These are phyloP conservation scores for Ettlia oleoabundans DNA, from an alignment of 139 green algal species.

Conservation along the genomic window DNA sequence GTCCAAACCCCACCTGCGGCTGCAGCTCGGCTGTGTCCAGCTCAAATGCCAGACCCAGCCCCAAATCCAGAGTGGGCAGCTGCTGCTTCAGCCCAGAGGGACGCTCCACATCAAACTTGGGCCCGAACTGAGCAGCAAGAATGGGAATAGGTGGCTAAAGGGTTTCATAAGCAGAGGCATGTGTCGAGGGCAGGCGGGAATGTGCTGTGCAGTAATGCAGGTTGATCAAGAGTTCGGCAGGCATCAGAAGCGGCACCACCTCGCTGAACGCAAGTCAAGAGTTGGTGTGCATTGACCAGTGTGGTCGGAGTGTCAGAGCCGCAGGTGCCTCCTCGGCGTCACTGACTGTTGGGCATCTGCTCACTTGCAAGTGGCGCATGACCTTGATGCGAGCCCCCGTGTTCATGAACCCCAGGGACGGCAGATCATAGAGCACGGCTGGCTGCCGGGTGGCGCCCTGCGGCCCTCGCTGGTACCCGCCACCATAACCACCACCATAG, in stretches of 20 bases:
- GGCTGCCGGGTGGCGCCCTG: background rate
- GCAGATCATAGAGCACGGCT: background rate
- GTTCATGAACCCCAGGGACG: conserved; percentile 17
- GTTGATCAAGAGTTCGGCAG: no score
- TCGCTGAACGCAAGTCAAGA: no score
- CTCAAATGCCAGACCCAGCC: conserved; percentile 38
- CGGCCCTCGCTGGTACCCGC: background rate
- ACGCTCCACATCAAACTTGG: background rate
- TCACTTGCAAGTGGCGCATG: conserved; percentile 44
- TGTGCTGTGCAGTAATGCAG: no score
- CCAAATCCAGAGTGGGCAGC: conserved; percentile 32
- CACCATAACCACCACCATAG: background rate
- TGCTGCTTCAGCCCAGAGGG: background rate
- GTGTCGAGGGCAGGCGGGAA: no score
- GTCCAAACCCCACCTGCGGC: conserved; percentile 34
- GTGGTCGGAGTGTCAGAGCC: no score
- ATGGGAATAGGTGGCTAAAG: no score
- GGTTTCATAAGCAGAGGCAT: no score
- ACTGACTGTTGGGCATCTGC: no score
- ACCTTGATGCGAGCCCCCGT: conserved; percentile 41
- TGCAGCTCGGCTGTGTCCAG: conserved; percentile 44
- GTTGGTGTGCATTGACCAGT: no score
- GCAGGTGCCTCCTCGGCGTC: no score
- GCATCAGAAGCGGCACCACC: background rate
- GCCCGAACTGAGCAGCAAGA: conserved; percentile 29